phyloP scores from a whole-genome alignment of 345 rosid species.

The Citrus hindsii region DNA sequence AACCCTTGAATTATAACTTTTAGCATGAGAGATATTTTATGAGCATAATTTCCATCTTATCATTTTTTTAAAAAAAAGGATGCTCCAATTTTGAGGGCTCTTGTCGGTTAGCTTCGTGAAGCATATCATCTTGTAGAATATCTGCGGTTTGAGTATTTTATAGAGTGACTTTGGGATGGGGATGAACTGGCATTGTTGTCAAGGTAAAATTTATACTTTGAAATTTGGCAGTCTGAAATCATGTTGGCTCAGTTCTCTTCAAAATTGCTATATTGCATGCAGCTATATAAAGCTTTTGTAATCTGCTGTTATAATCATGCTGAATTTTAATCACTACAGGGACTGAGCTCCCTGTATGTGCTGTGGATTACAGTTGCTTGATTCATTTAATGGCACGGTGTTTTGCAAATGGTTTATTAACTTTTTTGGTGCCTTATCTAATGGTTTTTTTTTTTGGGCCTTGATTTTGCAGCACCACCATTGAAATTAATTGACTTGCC shows the following conservation, averaged over 20 bases:
- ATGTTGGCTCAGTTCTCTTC: slow-evolving; percentile 1
- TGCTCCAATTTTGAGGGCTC: background rate
- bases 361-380: background rate
- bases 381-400: too few relatives aligned
- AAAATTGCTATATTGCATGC: background rate
- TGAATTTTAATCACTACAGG: background rate
- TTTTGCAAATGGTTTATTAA: too few relatives aligned
- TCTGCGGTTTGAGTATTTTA: background rate
- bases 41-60: background rate
- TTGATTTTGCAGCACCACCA: slow-evolving; percentile 68
- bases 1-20: background rate
- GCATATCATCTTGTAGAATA: too few relatives aligned
- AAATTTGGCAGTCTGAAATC: background rate
- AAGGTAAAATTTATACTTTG: background rate
- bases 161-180: background rate
- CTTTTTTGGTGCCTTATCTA: background rate
- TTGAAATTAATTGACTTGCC: slow-evolving; percentile 88
- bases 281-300: background rate
- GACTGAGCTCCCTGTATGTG: background rate
- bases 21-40: background rate
- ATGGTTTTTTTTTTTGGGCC: background rate
- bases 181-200: background rate
- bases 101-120: background rate
- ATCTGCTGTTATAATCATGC: background rate
- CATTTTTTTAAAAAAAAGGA: background rate